Conservation (phyloP, 179 eudicot species). For the Heliamphora pulchella region DNA sequence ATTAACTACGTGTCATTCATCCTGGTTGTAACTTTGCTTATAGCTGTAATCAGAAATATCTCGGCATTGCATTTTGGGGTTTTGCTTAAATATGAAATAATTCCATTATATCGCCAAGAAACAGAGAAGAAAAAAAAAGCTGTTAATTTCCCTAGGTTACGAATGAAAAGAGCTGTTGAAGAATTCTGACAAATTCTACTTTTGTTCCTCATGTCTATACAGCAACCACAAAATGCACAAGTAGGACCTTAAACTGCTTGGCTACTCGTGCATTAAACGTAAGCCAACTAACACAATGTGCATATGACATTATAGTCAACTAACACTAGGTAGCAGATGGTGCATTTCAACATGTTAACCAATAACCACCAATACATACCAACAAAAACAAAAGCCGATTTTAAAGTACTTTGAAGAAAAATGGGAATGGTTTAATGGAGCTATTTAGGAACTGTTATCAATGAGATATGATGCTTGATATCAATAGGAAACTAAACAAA, state of each 20-base stretch:
- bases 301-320: not conserved
- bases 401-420: not conserved
- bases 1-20: not conserved
- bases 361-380: not conserved
- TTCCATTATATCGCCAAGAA: not conserved
- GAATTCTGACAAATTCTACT: not conserved
- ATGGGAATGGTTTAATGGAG: not conserved
- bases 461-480: not conserved
- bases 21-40: not conserved
- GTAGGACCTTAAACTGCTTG: not conserved
- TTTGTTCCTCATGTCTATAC: not conserved
- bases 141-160: not conserved
- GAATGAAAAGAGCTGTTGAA: not conserved
- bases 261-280: too few species aligned
- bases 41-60: not conserved
- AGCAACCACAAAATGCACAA: not conserved
- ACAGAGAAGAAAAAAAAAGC: too few species aligned
- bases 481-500: not conserved
- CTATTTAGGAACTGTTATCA: not conserved
- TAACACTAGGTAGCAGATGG: not conserved
- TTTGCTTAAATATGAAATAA: not conserved
- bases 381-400: not conserved
- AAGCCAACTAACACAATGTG: not conserved
- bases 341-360: not conserved
- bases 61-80: not conserved